phyloP scores from a whole-genome alignment of 2,329 filamentous ascomycete genomes.

The Pseudonectria buxi region DNA sequence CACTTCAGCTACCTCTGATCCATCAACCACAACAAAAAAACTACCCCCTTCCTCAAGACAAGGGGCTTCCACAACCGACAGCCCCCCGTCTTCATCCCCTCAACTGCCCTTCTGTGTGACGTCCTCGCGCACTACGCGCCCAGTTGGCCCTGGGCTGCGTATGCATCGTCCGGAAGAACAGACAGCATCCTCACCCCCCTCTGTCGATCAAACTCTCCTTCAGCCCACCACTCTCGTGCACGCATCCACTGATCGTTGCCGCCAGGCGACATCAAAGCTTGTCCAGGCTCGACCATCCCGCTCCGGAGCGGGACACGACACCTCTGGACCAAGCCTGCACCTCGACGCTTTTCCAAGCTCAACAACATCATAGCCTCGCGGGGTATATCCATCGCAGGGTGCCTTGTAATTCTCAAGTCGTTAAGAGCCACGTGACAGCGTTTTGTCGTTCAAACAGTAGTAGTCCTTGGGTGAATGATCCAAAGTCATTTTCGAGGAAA shows the following conservation, averaged over 20 bases:
- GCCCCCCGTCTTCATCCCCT: constrained; percentile 7
- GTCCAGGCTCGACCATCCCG: constrained; percentile 17
- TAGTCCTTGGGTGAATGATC: constrained; percentile 27
- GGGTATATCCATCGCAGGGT: constrained; percentile 37
- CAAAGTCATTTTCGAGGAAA: constrained; percentile 27
- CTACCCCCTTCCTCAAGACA: constrained; percentile 11
- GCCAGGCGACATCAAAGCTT: constrained; percentile 19
- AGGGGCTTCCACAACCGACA: constrained; percentile 9
- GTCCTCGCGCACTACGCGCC: constrained; percentile 11
- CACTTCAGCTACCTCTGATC: constrained; percentile 19
- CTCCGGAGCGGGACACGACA: constrained; percentile 10
- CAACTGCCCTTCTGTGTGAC: constrained; percentile 16
- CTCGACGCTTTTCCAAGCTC: constrained; percentile 27
- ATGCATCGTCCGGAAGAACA: constrained; percentile 12
- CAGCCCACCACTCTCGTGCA: constrained; percentile 28
- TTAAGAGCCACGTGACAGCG: constrained; percentile 31
- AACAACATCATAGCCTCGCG: constrained; percentile 32
- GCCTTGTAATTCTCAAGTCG: constrained; percentile 29
- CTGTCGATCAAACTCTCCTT: constrained; percentile 24
- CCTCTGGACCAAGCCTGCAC: constrained; percentile 19
- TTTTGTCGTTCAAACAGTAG: constrained; percentile 29
- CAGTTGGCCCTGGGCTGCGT: neutral
- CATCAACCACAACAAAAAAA: constrained; percentile 16
- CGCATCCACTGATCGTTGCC: constrained; percentile 23
- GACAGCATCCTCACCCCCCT: constrained; percentile 19